phyloP scores from a whole-genome alignment of 345 rosid species.

The Camelina sativa region DNA sequence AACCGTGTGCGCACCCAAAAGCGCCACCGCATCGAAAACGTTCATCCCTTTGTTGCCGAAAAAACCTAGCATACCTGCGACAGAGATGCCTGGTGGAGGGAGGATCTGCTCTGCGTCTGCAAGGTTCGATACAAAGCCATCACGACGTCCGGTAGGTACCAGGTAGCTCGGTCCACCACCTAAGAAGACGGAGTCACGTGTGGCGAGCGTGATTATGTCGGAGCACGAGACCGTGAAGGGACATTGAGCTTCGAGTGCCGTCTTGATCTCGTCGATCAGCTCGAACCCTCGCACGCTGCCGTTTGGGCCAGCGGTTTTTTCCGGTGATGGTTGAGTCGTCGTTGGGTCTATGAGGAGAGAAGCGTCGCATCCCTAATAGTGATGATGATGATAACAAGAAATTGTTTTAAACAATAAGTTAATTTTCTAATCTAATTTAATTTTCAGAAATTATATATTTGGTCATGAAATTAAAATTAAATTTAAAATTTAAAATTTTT shows the following conservation, averaged over 20 bases:
- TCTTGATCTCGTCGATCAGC: slow-evolving; percentile 44
- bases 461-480: no score
- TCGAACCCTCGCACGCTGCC: slow-evolving; percentile 43
- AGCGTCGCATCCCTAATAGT: slow-evolving; percentile 44
- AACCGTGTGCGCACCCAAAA: slow-evolving; percentile 79
- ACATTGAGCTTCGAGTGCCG: slow-evolving; percentile 42
- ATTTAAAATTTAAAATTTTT: no score
- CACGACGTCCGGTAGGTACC: slow-evolving; percentile 69
- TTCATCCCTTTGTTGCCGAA: slow-evolving; percentile 54
- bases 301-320: slow-evolving; percentile 35
- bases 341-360: slow-evolving; percentile 43
- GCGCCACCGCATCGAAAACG: slow-evolving; percentile 59
- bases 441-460: neutral
- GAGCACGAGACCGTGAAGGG: slow-evolving; percentile 43
- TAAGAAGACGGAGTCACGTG: slow-evolving; percentile 64
- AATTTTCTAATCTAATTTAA: neutral
- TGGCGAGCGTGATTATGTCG: slow-evolving; percentile 56
- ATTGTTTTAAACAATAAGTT: no score
- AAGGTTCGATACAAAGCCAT: slow-evolving; percentile 54
- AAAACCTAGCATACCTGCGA: slow-evolving; percentile 44
- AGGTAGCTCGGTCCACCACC: slow-evolving; percentile 58
- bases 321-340: slow-evolving; percentile 5
- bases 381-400: no score
- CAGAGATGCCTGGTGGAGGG: slow-evolving; percentile 53
- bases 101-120: slow-evolving; percentile 47